A percentile compares a stretch with the other conserved stretches of the same genome.
Evolutionary conservation across 2,329 filamentous ascomycete species (phyloP).

Genomic region (Ceratocystis cacaofunesta): DNA sequence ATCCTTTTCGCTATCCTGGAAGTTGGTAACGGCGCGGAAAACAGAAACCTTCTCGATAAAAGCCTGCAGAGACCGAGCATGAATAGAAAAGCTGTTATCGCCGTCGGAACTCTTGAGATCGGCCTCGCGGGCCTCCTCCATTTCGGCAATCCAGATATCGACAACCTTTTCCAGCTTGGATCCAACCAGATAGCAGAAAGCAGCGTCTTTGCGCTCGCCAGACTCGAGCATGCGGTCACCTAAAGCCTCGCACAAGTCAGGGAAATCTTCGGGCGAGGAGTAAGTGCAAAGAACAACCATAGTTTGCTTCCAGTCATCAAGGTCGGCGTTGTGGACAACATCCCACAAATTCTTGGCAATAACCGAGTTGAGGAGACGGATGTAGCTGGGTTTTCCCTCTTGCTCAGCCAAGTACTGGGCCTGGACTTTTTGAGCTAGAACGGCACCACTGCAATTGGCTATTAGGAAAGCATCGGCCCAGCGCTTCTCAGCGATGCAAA

Average conservation of each 20-base stretch:
- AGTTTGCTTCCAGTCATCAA: conserved; percentile 89
- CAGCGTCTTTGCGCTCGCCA: conserved; percentile 72
- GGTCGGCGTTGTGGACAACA: conserved; percentile 86
- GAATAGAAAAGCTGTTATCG: conserved; percentile 80
- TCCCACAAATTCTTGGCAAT: conserved; percentile 97
- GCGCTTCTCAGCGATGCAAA: conserved; percentile 75
- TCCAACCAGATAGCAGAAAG: conserved; percentile 90
- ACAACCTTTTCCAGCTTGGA: conserved; percentile 97
- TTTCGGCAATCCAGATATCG: conserved; percentile 79
- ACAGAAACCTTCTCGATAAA: conserved; percentile 98
- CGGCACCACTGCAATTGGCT: conserved; percentile 87
- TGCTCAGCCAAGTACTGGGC: conserved; percentile 77
- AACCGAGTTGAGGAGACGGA: conserved; percentile 78
- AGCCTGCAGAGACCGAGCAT: conserved; percentile 73
- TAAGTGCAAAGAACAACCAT: conserved; percentile 95
- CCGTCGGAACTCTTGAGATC: conserved; percentile 52
- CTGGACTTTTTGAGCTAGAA: conserved; percentile 87
- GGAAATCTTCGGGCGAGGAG: conserved; percentile 78
- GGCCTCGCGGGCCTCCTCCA: conserved; percentile 68
- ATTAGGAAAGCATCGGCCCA: conserved; percentile 97
- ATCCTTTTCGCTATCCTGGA: conserved; percentile 60
- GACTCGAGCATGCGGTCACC: conserved; percentile 77
- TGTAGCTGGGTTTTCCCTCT: conserved; percentile 71
- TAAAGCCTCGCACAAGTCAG: conserved; percentile 85
- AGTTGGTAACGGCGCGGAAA: conserved; percentile 87